Conservation (phyloP, 495 filamentous ascomycete species). For the Aspergillus biplanus region DNA sequence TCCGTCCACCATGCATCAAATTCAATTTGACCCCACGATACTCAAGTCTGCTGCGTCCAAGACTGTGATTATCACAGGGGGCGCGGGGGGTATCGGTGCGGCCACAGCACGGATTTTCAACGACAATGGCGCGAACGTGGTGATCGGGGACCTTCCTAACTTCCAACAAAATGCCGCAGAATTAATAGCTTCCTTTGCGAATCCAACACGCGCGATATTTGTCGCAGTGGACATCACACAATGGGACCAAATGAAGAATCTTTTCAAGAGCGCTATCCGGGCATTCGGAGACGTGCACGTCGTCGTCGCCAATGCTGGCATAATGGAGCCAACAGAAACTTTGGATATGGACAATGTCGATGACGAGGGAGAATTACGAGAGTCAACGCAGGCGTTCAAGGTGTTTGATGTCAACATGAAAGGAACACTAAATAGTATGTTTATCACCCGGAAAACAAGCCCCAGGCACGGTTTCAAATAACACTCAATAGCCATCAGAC, state of each 20-base stretch:
- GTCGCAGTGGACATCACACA: constrained; percentile 30
- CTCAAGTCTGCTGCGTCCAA: constrained; percentile 9
- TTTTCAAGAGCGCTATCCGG: constrained; percentile 59
- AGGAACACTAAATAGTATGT: constrained; percentile 34
- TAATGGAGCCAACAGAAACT: constrained; percentile 47
- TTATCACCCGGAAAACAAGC: not conserved
- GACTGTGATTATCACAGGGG: constrained; percentile 43
- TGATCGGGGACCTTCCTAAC: constrained; percentile 33
- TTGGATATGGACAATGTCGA: not conserved
- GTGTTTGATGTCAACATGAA: constrained; percentile 43
- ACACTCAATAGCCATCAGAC: no score
- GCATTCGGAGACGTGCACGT: constrained; percentile 59
- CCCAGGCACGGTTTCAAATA: no score
- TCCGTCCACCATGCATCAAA: no score
- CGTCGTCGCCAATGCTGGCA: constrained; percentile 71
- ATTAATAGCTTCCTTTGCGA: constrained; percentile 20
- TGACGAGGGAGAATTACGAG: no score
- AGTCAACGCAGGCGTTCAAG: not conserved
- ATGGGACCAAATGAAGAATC: constrained; percentile 36
- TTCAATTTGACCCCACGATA: no score
- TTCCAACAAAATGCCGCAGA: constrained; percentile 18
- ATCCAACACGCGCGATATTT: constrained; percentile 28
- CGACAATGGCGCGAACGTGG: constrained; percentile 31
- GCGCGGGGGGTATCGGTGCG: constrained; percentile 43
- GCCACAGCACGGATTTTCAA: constrained; percentile 35